Percentiles rank a stretch among this genome's conserved stretches.
Evolutionary conservation across 306 rosid genomes (phyloP).

Genomic region (Lathyrus tuberosus): DNA sequence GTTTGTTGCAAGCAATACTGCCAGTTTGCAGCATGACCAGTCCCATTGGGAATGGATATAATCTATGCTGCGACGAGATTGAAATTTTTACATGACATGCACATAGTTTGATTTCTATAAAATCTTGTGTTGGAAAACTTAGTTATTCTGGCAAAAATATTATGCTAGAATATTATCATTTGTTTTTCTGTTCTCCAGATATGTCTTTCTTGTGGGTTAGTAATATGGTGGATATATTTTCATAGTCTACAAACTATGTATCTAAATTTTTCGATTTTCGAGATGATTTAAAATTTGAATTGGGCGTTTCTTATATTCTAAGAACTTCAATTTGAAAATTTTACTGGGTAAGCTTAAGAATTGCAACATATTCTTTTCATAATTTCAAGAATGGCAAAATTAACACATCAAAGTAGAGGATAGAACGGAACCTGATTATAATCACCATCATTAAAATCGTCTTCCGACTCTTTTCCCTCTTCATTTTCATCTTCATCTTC

Average conservation of each 20-base stretch:
- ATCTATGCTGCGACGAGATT: neutral
- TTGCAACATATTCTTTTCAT: slow-evolving; percentile 7
- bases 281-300: neutral
- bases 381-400: slow-evolving; percentile 25
- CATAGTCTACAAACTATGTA: neutral
- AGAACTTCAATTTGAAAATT: slow-evolving; percentile 21
- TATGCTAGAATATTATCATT: neutral
- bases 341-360: neutral
- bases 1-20: neutral
- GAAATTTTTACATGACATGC: neutral
- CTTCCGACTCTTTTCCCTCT: slow-evolving; percentile 41
- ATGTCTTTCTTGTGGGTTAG: neutral
- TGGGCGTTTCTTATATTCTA: neutral
- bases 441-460: slow-evolving; percentile 51
- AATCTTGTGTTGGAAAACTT: neutral
- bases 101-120: neutral
- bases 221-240: neutral
- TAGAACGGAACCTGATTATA: slow-evolving; percentile 54
- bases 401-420: slow-evolving; percentile 23
- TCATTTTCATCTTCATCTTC: slow-evolving; percentile 53
- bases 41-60: neutral
- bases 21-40: neutral
- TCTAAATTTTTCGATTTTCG: neutral
- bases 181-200: neutral
- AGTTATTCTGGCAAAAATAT: neutral